Percentiles rank a stretch among this genome's conserved stretches.
Conservation (phyloP, 2,329 filamentous ascomycete species). For the Xylaria sp. region DNA sequence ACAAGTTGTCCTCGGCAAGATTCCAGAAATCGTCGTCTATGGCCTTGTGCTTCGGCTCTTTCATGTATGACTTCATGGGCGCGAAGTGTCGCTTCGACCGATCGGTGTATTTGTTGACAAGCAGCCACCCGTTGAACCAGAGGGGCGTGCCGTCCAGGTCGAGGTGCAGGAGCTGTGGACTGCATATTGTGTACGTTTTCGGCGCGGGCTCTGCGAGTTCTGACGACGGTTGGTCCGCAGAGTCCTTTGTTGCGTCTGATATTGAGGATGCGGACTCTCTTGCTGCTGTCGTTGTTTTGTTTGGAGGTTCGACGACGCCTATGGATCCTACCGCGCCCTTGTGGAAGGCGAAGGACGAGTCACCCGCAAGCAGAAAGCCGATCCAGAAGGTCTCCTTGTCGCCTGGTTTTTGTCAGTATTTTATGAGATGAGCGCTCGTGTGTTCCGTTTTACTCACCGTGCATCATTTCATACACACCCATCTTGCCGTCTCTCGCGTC, state of each 20-base stretch:
- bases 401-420: conserved; percentile 42
- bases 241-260: background rate
- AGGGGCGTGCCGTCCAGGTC: conserved; percentile 53
- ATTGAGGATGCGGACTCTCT: background rate
- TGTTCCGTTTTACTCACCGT: conserved; percentile 47
- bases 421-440: background rate
- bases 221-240: background rate
- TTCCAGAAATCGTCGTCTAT: conserved; percentile 46
- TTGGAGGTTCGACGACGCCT: conserved; percentile 43
- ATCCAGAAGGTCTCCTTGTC: conserved; percentile 63
- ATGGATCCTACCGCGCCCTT: conserved; percentile 52
- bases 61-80: conserved; percentile 50
- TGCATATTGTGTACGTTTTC: conserved; percentile 52
- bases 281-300: background rate
- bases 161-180: conserved; percentile 57
- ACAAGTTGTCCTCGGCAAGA: conserved; percentile 50
- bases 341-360: conserved; percentile 56
- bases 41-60: conserved; percentile 43
- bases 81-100: conserved; percentile 49
- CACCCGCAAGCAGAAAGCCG: conserved; percentile 57
- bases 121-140: conserved; percentile 60
- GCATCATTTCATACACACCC: conserved; percentile 59
- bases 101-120: conserved; percentile 55
- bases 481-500: conserved; percentile 52
- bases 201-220: conserved; percentile 9